These are phyloP conservation scores for Diaporthe humulicola DNA, from an alignment of 2,329 filamentous ascomycete species.

Conservation along the genomic window DNA sequence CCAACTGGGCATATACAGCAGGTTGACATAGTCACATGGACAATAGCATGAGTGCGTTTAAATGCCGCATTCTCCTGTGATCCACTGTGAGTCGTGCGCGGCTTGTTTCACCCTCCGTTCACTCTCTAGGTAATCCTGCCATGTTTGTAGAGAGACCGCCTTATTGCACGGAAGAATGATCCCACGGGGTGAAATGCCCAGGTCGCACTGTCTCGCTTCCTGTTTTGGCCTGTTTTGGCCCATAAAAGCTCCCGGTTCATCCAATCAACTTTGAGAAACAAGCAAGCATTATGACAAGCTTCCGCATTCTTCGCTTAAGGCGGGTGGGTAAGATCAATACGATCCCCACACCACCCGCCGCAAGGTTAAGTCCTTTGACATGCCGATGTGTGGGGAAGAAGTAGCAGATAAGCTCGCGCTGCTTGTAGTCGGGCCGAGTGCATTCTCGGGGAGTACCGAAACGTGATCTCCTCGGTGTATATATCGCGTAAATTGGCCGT, in stretches of 20 bases:
- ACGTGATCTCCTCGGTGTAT: no score
- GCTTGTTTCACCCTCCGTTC: neutral
- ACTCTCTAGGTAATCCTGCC: neutral
- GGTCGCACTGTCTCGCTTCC: neutral
- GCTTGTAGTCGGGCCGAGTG: conserved; percentile 7
- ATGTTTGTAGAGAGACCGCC: conserved; percentile 17
- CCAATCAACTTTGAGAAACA: neutral
- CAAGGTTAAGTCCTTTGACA: neutral
- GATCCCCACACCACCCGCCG: conserved; percentile 1
- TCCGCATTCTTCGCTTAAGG: conserved; percentile 1
- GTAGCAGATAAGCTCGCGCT: neutral
- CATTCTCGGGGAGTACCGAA: no score
- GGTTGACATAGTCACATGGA: neutral
- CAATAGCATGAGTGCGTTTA: neutral
- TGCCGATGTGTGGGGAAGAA: conserved; percentile 6
- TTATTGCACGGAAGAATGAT: neutral
- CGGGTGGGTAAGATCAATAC: conserved; percentile 9
- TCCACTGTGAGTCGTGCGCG: neutral
- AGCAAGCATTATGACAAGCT: conserved; percentile 26
- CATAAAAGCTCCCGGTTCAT: neutral
- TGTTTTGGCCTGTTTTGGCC: neutral
- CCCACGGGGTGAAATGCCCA: neutral
- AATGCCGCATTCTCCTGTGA: neutral
- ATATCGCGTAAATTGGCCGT: no score
- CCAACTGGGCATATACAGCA: neutral